These are phyloP conservation scores for Hypoxylon subgilvum DNA, from an alignment of 495 filamentous ascomycete species.

Conservation along the genomic window DNA sequence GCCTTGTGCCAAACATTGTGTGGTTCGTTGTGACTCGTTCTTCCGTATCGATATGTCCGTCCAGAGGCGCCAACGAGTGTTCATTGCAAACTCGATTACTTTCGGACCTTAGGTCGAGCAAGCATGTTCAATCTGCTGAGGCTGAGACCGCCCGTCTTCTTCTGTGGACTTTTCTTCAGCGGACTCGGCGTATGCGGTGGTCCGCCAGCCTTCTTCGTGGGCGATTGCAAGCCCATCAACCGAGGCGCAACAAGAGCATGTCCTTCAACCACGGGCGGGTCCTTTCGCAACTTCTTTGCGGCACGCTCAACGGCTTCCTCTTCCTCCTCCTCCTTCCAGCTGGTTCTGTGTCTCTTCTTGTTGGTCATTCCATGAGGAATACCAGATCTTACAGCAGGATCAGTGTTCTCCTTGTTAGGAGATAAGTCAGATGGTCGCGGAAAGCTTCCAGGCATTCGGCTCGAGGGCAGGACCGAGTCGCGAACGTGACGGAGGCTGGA, in stretches of 20 bases:
- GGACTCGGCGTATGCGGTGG: slow-evolving; percentile 44
- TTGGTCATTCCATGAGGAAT: slow-evolving; percentile 73
- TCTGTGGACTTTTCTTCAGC: slow-evolving; percentile 58
- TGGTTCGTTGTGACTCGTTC: slow-evolving; percentile 5
- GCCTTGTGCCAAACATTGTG: background rate
- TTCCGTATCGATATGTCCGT: background rate
- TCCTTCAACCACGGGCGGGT: slow-evolving; percentile 55
- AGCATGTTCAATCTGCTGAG: slow-evolving; percentile 61
- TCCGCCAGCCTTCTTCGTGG: slow-evolving; percentile 39
- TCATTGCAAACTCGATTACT: slow-evolving; percentile 34
- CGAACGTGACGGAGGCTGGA: slow-evolving; percentile 64
- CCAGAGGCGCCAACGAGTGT: background rate
- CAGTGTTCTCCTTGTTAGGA: slow-evolving; percentile 58
- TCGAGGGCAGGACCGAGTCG: slow-evolving; percentile 52
- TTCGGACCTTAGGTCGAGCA: slow-evolving; percentile 57
- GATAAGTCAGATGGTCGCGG: slow-evolving; percentile 34
- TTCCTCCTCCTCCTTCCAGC: slow-evolving; percentile 57
- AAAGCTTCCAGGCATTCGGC: slow-evolving; percentile 58
- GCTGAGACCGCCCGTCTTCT: slow-evolving; percentile 55
- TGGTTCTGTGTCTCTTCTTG: slow-evolving; percentile 71
- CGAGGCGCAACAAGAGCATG: slow-evolving; percentile 52
- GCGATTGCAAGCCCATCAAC: slow-evolving; percentile 30
- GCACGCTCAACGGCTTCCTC: slow-evolving; percentile 49
- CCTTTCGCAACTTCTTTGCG: slow-evolving; percentile 52
- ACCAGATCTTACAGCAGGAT: slow-evolving; percentile 40